phyloP scores from a whole-genome alignment of 768 basidiomycete genomes.

The Tylopilus rubrobrunneus region DNA sequence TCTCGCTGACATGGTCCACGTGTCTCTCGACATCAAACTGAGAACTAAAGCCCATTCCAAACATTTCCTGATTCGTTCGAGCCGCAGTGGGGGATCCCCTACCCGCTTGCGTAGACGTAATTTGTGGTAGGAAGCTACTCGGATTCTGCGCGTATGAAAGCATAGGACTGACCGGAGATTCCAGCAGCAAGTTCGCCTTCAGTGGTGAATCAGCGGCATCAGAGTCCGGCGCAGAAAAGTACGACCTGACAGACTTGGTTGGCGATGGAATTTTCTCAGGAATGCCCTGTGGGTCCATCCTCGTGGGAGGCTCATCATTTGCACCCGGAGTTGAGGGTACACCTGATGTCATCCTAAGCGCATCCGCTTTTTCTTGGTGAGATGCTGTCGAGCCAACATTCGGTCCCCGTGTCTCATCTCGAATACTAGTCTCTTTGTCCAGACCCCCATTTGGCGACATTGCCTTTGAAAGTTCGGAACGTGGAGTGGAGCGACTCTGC shows the following conservation, averaged over 20 bases:
- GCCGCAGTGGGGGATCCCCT: constrained; percentile 11
- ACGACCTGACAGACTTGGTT: constrained; percentile 32
- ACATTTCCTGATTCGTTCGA: constrained; percentile 24
- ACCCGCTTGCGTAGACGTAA: constrained; percentile 35
- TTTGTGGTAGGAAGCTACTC: constrained; percentile 34
- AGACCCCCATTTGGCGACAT: constrained; percentile 9
- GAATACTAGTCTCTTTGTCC: constrained; percentile 2
- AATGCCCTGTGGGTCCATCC: not conserved
- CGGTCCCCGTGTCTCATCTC: constrained; percentile 1
- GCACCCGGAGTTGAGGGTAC: constrained; percentile 1
- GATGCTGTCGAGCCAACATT: not conserved
- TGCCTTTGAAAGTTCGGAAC: not conserved
- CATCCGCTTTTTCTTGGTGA: not conserved
- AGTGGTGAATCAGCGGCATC: constrained; percentile 23
- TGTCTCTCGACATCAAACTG: constrained; percentile 57
- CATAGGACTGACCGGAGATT: constrained; percentile 34
- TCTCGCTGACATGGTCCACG: constrained; percentile 48
- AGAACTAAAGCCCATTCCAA: constrained; percentile 49
- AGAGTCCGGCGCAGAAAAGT: constrained; percentile 38
- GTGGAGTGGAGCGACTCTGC: constrained; percentile 1
- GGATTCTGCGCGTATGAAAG: constrained; percentile 35
- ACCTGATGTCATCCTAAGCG: not conserved
- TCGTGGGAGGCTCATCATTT: not conserved
- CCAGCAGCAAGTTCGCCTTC: constrained; percentile 24
- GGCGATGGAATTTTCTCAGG: constrained; percentile 26